A percentile compares a stretch with the other conserved stretches of the same genome.
These are phyloP conservation scores for Cladosporium sphaerospermum DNA, from an alignment of 2,329 filamentous ascomycete genomes.

Conservation along the genomic window DNA sequence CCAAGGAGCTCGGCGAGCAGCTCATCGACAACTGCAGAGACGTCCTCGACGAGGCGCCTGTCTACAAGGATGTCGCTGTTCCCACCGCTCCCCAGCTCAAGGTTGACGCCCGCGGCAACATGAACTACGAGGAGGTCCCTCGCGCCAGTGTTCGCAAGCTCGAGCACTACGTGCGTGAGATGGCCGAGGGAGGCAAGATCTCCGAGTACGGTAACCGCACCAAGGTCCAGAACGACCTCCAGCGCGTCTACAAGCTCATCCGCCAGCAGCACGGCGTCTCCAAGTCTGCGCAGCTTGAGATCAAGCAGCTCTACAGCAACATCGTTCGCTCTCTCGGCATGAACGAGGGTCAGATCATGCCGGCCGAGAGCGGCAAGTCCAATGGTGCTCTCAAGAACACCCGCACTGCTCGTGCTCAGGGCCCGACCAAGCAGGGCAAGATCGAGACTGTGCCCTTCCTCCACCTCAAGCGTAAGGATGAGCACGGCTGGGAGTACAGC, in stretches of 20 bases:
- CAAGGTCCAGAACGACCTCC: conserved; percentile 94
- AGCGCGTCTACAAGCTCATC: conserved; percentile 95
- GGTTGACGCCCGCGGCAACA: conserved; percentile 86
- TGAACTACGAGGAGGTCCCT: conserved; percentile 84
- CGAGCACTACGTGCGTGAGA: conserved; percentile 96
- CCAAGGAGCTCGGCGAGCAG: conserved; percentile 85
- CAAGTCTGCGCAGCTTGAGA: conserved; percentile 91
- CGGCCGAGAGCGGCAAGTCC: conserved; percentile 70
- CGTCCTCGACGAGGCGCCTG: conserved; percentile 72
- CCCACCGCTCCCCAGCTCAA: conserved; percentile 89
- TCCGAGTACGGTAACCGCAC: conserved; percentile 97
- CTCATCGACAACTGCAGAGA: conserved; percentile 98
- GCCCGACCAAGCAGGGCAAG: conserved; percentile 68
- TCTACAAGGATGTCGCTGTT: conserved; percentile 91
- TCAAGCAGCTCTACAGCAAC: conserved; percentile 90
- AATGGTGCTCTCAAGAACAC: conserved; percentile 56
- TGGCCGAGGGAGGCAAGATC: conserved; percentile 97
- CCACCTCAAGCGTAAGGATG: conserved; percentile 87
- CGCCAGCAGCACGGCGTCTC: conserved; percentile 97
- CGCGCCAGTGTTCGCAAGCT: conserved; percentile 88
- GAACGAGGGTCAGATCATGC: conserved; percentile 97
- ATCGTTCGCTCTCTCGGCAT: conserved; percentile 90
- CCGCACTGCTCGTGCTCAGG: conserved; percentile 46
- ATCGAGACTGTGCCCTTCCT: conserved; percentile 97
- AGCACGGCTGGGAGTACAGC: conserved; percentile 98